phyloP scores from a whole-genome alignment of 2,329 filamentous ascomycete species.

The Cladophialophora yegresii region DNA sequence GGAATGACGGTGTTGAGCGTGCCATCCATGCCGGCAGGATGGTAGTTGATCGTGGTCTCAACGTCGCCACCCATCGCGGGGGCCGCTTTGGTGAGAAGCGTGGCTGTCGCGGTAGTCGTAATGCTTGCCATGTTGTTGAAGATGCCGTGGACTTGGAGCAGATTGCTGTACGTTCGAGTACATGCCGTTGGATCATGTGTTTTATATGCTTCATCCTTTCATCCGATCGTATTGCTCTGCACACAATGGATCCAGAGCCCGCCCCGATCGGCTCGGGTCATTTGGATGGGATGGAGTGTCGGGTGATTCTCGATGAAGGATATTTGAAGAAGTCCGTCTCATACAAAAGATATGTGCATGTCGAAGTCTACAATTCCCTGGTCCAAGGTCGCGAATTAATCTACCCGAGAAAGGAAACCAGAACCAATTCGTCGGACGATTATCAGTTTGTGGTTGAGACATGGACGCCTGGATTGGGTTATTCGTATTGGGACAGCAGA shows the following conservation, averaged over 20 bases:
- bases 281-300: not conserved
- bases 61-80: not conserved
- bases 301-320: not conserved
- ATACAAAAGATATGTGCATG: not conserved
- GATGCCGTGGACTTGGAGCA: not conserved
- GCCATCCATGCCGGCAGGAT: not conserved
- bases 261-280: not conserved
- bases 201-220: too few species aligned
- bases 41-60: constrained; percentile 10
- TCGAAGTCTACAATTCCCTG: not conserved
- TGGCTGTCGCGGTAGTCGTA: not conserved
- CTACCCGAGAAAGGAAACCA: not conserved
- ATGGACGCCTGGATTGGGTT: too few species aligned
- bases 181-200: too few species aligned
- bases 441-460: too few species aligned
- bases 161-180: not conserved
- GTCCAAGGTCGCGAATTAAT: not conserved
- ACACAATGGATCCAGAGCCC: not conserved
- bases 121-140: not conserved
- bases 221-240: too few species aligned
- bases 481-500: too few species aligned
- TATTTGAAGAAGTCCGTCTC: not conserved
- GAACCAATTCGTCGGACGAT: too few species aligned
- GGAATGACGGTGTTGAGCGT: not conserved
- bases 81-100: not conserved